A percentile compares a stretch with the other conserved stretches of the same genome.
phyloP scores from a whole-genome alignment of 495 filamentous ascomycete genomes.

The Peziza echinospora region DNA sequence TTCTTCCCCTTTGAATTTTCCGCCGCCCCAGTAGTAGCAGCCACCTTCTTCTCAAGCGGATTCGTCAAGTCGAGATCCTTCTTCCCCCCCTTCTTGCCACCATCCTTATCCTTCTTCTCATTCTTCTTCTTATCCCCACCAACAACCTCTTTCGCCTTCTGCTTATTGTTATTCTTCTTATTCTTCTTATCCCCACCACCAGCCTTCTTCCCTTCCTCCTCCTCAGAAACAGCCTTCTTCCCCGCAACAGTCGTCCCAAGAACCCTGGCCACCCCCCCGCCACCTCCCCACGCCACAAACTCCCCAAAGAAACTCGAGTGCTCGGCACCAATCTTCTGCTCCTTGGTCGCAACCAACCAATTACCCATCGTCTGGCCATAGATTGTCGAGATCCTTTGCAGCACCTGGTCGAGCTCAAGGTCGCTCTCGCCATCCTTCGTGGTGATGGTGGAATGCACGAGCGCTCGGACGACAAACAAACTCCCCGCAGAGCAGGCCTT shows the following conservation, averaged over 20 bases:
- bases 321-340: conserved; percentile 16
- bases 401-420: conserved; percentile 14
- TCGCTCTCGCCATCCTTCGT: conserved; percentile 22
- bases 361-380: conserved; percentile 35
- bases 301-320: conserved; percentile 44
- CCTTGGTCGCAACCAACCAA: conserved; percentile 31
- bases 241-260: neutral
- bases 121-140: neutral
- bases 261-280: neutral
- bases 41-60: conserved; percentile 13
- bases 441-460: conserved; percentile 24
- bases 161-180: conserved; percentile 18
- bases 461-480: conserved; percentile 38
- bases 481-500: conserved; percentile 40
- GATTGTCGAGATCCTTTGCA: conserved; percentile 30
- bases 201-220: conserved; percentile 31
- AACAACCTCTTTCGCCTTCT: conserved; percentile 9
- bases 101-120: neutral
- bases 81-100: neutral
- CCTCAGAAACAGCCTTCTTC: conserved; percentile 39
- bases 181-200: conserved; percentile 21
- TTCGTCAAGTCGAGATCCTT: neutral
- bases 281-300: conserved; percentile 39
- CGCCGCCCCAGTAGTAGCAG: conserved; percentile 21
- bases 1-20: conserved; percentile 15